Conservation (phyloP, 192 early-diverging fungal genomes). For the Chytriomyces hyalinus region DNA sequence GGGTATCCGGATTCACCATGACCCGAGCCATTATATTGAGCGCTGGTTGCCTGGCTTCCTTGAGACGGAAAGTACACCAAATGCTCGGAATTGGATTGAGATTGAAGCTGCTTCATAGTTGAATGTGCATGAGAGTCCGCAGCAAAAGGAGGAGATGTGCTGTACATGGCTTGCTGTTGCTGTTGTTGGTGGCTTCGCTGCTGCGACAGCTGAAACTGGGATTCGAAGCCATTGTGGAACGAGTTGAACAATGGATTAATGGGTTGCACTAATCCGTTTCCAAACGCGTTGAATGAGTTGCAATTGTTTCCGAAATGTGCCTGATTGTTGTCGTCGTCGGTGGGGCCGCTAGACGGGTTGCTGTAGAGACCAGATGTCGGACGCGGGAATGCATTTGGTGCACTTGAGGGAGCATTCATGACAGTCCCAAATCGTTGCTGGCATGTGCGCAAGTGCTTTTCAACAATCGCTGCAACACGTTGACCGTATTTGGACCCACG, state of each 20-base stretch:
- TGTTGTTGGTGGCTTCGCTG: conserved; percentile 3
- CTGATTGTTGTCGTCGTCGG: conserved; percentile 6
- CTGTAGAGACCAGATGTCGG: background rate
- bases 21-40: background rate
- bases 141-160: background rate
- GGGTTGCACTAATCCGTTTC: background rate
- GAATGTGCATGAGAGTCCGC: background rate
- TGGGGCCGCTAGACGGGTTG: background rate
- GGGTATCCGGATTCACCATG: background rate
- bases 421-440: conserved; percentile 40
- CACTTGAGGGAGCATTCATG: background rate
- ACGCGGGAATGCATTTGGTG: background rate
- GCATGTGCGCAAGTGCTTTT: conserved; percentile 50
- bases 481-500: conserved; percentile 78
- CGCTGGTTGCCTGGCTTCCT: too few species aligned
- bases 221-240: background rate
- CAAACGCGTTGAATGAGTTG: background rate
- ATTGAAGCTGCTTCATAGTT: background rate
- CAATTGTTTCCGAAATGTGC: background rate
- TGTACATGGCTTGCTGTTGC: conserved; percentile 4
- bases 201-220: background rate
- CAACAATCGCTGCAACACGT: conserved; percentile 59
- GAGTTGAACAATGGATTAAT: conserved; percentile 21
- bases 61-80: too few species aligned
- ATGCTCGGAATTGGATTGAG: too few species aligned